Evolutionary conservation across 2,329 filamentous ascomycete species (phyloP), one percentile per base, ranked within the genome.

Genomic region (Apiospora saccharicola): DNA sequence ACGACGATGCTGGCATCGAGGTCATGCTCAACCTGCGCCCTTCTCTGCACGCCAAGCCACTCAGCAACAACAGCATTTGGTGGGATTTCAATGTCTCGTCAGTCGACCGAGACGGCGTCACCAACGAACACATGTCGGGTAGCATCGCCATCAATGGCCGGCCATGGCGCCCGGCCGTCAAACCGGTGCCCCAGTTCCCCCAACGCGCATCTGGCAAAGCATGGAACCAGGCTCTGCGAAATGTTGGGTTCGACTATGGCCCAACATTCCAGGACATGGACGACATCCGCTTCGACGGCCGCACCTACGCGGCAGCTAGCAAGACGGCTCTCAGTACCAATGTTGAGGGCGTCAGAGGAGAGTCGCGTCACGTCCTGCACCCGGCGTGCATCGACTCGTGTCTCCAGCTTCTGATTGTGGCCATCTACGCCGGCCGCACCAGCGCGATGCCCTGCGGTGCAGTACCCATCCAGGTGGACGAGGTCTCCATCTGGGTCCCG

Each of bases 331-430:
- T 76, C 73, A 78, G 74, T 69, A 68, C 72, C 22, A 14, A 61
- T 1, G 70, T 69, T 49, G 75, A 74, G 24, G 70, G 70, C 53
- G 47, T 69, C n/a, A 49, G 24, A 34, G 79, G 77, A 24, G 84
- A 86, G 74, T 83, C 82, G 1, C 79, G 81, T 0, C 79, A 84
- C 51, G 73, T 79, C 14, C 72, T 86, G 24, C 84, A 86, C 72
- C 84, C 85, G 0, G 76, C 81, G 0, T 77, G 78, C 19, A 77
- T 86, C 19, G 84, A 86, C 73, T 77, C 77, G n/a, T 74, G 72
- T 24, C 73, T 84, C 4, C 82, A 84, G 61, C 77, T 83, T 8
- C 73, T 76, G 14, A 81, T 81, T 51, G 77, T 75, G 1, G 76
- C 80, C n/a, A 77, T 81, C 47, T 75, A 81, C 46, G 75, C 77